These are phyloP conservation scores for Fusarium fujikuroi DNA, from an alignment of 2,329 filamentous ascomycete genomes.

Conservation along the genomic window DNA sequence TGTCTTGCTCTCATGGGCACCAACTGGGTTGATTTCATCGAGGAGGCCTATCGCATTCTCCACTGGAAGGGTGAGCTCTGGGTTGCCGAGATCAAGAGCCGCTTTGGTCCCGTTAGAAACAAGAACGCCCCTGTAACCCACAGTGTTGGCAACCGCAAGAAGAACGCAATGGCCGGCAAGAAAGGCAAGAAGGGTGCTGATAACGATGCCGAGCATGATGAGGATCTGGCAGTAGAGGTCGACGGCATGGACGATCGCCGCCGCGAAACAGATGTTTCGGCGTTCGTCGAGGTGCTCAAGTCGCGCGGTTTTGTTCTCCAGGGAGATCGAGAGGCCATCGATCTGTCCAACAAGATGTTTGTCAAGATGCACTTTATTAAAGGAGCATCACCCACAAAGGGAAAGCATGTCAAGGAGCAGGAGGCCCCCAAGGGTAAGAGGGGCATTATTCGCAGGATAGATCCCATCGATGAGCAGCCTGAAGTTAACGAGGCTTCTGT, in stretches of 20 bases:
- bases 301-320: constrained; percentile 88
- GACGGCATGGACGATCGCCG: constrained; percentile 72
- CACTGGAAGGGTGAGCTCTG: constrained; percentile 96
- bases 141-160: constrained; percentile 76
- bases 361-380: constrained; percentile 97
- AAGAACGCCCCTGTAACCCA: constrained; percentile 66
- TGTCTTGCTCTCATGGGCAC: constrained; percentile 98
- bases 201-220: constrained; percentile 61
- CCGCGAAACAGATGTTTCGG: constrained; percentile 84
- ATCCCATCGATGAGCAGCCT: constrained; percentile 67
- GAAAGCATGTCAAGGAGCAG: constrained; percentile 72
- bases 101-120: constrained; percentile 67
- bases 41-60: constrained; percentile 92
- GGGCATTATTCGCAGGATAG: constrained; percentile 65
- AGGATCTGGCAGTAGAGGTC: constrained; percentile 74
- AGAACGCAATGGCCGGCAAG: constrained; percentile 56
- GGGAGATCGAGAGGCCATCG: constrained; percentile 71
- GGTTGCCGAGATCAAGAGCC: constrained; percentile 96
- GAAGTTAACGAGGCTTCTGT: constrained; percentile 72
- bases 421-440: constrained; percentile 67
- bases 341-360: constrained; percentile 97
- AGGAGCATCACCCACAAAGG: constrained; percentile 76
- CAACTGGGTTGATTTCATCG: constrained; percentile 96
- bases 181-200: constrained; percentile 59
- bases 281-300: constrained; percentile 85